Percentiles rank a stretch among this genome's conserved stretches.
These are phyloP conservation scores for Fraxinus baroniana DNA, from an alignment of 305 asterid species.

Conservation along the genomic window DNA sequence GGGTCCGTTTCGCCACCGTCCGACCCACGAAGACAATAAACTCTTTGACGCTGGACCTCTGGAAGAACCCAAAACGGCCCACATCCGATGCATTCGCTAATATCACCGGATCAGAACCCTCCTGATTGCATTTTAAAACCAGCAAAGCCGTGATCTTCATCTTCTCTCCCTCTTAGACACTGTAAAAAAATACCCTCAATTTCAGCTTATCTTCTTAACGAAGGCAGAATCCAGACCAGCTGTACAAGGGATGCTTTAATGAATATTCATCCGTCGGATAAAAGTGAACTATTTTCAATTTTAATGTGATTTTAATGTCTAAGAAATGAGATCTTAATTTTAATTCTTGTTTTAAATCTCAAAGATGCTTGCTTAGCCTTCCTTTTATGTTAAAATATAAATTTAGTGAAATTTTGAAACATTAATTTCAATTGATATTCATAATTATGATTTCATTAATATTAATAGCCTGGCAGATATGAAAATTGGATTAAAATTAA, in stretches of 20 bases:
- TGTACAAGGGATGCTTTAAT: not conserved
- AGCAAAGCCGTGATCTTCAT: conserved; percentile 15
- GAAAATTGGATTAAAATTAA: too few species aligned
- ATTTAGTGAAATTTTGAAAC: not conserved
- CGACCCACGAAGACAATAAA: conserved; percentile 47
- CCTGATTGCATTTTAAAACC: conserved; percentile 16
- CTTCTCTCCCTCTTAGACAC: not conserved
- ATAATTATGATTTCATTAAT: not conserved
- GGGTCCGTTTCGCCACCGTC: conserved; percentile 48
- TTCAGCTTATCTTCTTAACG: not conserved
- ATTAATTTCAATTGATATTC: too few species aligned
- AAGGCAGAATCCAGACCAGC: not conserved
- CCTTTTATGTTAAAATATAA: not conserved
- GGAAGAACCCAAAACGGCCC: conserved; percentile 47
- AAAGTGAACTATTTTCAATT: not conserved
- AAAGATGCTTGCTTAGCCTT: not conserved
- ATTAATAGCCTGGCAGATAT: too few species aligned
- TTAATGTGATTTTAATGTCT: not conserved
- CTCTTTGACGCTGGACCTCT: conserved; percentile 47
- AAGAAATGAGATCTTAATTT: not conserved
- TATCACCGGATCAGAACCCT: conserved; percentile 48
- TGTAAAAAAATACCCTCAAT: not conserved
- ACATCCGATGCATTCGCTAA: conserved; percentile 44
- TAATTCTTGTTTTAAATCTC: not conserved
- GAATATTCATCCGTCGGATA: not conserved